Evolutionary conservation across 148 eudicot genomes (phyloP).

Genomic region (Fagopyrum tataricum): DNA sequence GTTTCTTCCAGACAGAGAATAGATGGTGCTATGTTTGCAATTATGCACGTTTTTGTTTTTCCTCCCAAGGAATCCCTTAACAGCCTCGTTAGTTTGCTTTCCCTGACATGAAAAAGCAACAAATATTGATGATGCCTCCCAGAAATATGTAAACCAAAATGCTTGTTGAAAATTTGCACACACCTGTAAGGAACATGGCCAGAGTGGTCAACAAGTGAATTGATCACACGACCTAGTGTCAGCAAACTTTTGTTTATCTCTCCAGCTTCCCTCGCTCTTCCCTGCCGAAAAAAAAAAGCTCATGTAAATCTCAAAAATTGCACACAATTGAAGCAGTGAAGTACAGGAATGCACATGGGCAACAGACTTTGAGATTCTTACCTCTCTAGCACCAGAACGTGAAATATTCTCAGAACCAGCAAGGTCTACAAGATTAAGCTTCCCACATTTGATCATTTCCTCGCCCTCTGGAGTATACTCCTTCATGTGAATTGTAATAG

Average conservation of each 20-base stretch:
- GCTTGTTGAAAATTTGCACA: background rate
- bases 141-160: background rate
- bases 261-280: slow-evolving; percentile 98
- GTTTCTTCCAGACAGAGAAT: slow-evolving; percentile 88
- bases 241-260: slow-evolving; percentile 98
- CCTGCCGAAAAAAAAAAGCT: slow-evolving; percentile 26
- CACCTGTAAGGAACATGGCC: slow-evolving; percentile 96
- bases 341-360: background rate
- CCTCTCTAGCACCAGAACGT: slow-evolving; percentile 99
- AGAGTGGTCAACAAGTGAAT: slow-evolving; percentile 94
- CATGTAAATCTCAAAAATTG: too few relatives aligned
- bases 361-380: slow-evolving; percentile 15
- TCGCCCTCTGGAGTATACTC: slow-evolving; percentile 97
- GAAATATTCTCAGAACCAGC: slow-evolving; percentile 99
- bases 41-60: slow-evolving; percentile 95
- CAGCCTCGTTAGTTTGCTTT: slow-evolving; percentile 92
- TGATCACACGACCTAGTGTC: slow-evolving; percentile 95
- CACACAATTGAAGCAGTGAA: too few relatives aligned
- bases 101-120: slow-evolving; percentile 36
- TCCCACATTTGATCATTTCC: slow-evolving; percentile 98
- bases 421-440: slow-evolving; percentile 98
- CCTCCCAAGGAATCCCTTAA: slow-evolving; percentile 99
- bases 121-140: background rate
- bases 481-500: slow-evolving; percentile 94
- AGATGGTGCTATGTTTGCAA: slow-evolving; percentile 96